phyloP scores from a whole-genome alignment of 371 early-diverging fungal genomes.

The Rhizomucor pusillus region DNA sequence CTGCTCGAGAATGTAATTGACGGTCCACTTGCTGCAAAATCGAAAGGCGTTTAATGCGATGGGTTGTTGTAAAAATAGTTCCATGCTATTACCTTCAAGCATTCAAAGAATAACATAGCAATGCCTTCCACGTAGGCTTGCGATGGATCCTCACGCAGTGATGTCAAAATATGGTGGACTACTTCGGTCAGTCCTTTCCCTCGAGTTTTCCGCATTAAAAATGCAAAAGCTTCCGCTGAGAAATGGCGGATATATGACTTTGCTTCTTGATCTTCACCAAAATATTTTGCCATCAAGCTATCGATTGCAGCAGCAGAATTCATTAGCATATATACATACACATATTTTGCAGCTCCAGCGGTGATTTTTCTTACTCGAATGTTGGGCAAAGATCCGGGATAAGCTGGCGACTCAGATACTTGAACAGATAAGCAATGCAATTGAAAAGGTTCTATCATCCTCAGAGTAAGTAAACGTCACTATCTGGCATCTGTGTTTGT shows the following conservation, averaged over 20 bases:
- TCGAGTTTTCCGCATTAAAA: slow-evolving; percentile 77
- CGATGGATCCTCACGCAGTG: slow-evolving; percentile 47
- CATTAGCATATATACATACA: neutral
- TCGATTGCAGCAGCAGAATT: neutral
- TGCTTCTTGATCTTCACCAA: slow-evolving; percentile 64
- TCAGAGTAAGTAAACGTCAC: neutral
- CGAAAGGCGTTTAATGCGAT: too few relatives aligned
- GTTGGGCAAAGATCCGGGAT: slow-evolving; percentile 65
- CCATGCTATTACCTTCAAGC: slow-evolving; percentile 61
- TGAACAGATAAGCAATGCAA: slow-evolving; percentile 87
- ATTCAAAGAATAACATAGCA: slow-evolving; percentile 77
- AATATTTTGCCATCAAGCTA: slow-evolving; percentile 66
- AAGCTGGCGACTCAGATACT: slow-evolving; percentile 76
- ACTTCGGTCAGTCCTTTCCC: slow-evolving; percentile 55
- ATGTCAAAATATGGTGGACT: slow-evolving; percentile 56
- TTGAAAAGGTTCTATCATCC: slow-evolving; percentile 72
- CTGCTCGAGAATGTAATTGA: slow-evolving; percentile 57
- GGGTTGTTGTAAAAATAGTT: neutral
- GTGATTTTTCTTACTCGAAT: slow-evolving; percentile 49
- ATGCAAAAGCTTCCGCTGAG: slow-evolving; percentile 90
- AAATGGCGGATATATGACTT: slow-evolving; percentile 83
- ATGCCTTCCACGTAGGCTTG: slow-evolving; percentile 71
- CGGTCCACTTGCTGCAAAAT: slow-evolving; percentile 56
- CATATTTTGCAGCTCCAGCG: neutral
- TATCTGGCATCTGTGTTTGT: neutral